A percentile compares a stretch with the other conserved stretches of the same genome.
These are phyloP conservation scores for Zygoascus hellenicus DNA, from an alignment of 1,139 yeast species.

Conservation along the genomic window DNA sequence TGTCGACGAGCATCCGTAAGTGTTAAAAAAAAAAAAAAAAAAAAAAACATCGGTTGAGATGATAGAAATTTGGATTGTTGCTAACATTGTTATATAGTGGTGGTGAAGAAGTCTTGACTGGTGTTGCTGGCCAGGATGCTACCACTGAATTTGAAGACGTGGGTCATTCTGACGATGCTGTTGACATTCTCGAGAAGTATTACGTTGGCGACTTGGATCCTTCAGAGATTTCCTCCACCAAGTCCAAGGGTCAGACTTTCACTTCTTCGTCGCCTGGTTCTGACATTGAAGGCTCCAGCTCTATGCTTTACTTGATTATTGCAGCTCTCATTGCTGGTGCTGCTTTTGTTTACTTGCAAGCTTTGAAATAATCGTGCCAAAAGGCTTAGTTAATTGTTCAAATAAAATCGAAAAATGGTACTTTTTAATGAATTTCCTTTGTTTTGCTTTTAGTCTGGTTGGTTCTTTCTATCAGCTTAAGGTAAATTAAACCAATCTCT, in stretches of 20 bases:
- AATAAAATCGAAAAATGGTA: neutral
- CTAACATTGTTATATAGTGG: constrained; percentile 41
- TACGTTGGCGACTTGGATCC: constrained; percentile 63
- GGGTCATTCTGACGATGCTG: constrained; percentile 97
- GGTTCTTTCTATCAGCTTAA: neutral
- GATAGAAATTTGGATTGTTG: too few relatives aligned
- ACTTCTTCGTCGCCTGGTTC: constrained; percentile 18
- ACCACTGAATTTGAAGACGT: constrained; percentile 93
- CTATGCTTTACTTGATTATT: constrained; percentile 44
- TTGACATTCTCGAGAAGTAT: constrained; percentile 62
- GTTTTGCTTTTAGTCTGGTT: neutral
- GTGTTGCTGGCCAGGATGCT: constrained; percentile 88
- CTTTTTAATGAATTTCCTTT: neutral
- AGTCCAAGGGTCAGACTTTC: constrained; percentile 10
- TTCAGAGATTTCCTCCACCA: constrained; percentile 6
- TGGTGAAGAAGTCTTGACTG: constrained; percentile 94
- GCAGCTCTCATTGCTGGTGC: constrained; percentile 52
- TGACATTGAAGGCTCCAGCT: constrained; percentile 17
- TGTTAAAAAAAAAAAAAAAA: neutral
- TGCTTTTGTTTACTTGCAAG: constrained; percentile 45
- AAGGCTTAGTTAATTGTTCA: neutral
- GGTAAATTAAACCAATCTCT: neutral
- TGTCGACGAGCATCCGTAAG: constrained; percentile 83
- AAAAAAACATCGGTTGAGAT: neutral
- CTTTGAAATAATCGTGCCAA: constrained; percentile 15